Evolutionary conservation across 495 filamentous ascomycete species (phyloP).

Genomic region (Letharia columbiana): DNA sequence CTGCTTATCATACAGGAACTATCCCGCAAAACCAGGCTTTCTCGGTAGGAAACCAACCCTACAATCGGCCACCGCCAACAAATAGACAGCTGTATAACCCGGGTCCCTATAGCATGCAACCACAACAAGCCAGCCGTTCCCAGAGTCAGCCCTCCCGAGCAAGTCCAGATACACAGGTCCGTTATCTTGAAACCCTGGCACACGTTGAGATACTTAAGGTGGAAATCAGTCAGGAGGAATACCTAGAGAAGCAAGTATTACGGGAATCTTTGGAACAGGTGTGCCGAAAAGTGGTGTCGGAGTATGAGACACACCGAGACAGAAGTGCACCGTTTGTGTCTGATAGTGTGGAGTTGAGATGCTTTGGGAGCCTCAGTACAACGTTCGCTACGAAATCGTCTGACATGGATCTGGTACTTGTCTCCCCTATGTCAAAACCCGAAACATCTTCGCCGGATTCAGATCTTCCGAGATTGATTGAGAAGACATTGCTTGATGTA

Average conservation of each 20-base stretch:
- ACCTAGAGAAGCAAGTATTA: slow-evolving; percentile 54
- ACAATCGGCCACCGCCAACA: slow-evolving; percentile 20
- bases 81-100: slow-evolving; percentile 32
- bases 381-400: slow-evolving; percentile 65
- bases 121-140: neutral
- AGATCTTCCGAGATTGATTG: slow-evolving; percentile 54
- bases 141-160: slow-evolving; percentile 13
- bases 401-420: slow-evolving; percentile 66
- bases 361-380: slow-evolving; percentile 64
- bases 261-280: slow-evolving; percentile 47
- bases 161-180: slow-evolving; percentile 35
- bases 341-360: slow-evolving; percentile 48
- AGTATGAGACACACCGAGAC: slow-evolving; percentile 34
- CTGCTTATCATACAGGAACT: neutral
- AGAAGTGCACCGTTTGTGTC: slow-evolving; percentile 39
- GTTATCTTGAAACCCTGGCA: slow-evolving; percentile 40
- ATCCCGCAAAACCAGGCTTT: neutral
- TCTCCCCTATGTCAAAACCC: slow-evolving; percentile 47
- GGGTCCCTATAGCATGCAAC: slow-evolving; percentile 2
- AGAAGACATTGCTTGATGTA: slow-evolving; percentile 57
- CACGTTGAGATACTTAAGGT: slow-evolving; percentile 33
- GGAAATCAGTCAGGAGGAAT: slow-evolving; percentile 46
- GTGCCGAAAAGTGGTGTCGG: slow-evolving; percentile 44
- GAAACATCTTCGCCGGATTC: slow-evolving; percentile 38
- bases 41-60: neutral